Base-by-base conservation (phyloP, 495 filamentous ascomycete species). In the Xylaria acuta region DNA sequence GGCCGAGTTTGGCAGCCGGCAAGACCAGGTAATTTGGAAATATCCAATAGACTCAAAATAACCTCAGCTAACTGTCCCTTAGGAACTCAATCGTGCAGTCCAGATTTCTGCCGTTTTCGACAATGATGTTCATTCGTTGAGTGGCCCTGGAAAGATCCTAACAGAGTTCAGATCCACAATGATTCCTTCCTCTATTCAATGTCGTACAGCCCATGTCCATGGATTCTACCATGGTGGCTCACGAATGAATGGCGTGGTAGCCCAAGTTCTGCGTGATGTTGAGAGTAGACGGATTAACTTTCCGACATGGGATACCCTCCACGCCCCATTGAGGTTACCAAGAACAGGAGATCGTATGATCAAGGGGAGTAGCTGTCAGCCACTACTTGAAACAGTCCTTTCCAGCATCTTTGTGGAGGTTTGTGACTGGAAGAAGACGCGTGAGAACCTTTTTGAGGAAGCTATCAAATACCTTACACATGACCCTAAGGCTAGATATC, bases 171-270 rank as follows among this genome's bases (percentile, higher is more conserved):
- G n/a, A 30, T 60, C 63, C 1, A 40, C 32, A 38, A 27, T 25
- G 30, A 53, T 72, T 36, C 70, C 70, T 16, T 49, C 64, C 36
- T 67, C 53, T 8, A 36, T 72, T 16, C 63, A 49, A 22, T 34
- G 43, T 34, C 63, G 63, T 51, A 32, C 43, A 20, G 65, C 71
- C 14, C 72, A 74, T 64, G 69, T 76, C 9, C 74, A 76, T 49
- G 74, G 74, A 25, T 70, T 60, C 34, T 76, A 76, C 59, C 74
- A 76, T 54, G 72, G 74, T 3, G 74, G 74, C 14, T 14, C 49
- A 11, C 18, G 59, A 36, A 70, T 72, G 69, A 38, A 62, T 3
- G 45, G 16, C 5, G 58, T 76, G 4, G 72, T 76, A 5, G 38
- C 71, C 7, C n/a, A 74, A 32, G 56, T 76, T 9, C 14, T 68